phyloP scores from a whole-genome alignment of 2,329 filamentous ascomycete species.

The Rutstroemia sp. region DNA sequence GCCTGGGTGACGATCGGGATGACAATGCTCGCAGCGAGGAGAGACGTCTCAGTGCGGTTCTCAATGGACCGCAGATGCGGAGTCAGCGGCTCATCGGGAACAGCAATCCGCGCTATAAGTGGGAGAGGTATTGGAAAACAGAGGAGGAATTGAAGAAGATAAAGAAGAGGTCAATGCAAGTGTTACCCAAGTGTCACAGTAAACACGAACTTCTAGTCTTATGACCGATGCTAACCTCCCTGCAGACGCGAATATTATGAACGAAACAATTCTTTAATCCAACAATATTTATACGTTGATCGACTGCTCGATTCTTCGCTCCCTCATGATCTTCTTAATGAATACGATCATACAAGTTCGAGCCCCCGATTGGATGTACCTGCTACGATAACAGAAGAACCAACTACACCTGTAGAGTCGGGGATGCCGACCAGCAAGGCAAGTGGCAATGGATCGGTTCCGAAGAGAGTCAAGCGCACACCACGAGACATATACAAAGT shows the following conservation, averaged over 20 bases:
- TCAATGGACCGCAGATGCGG: constrained; percentile 65
- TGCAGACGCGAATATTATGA: constrained; percentile 74
- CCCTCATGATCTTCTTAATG: constrained; percentile 85
- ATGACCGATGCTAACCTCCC: constrained; percentile 14
- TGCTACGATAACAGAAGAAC: constrained; percentile 69
- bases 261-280: constrained; percentile 78
- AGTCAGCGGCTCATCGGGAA: constrained; percentile 84
- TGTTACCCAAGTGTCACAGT: neutral
- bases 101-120: constrained; percentile 72
- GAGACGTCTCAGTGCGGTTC: constrained; percentile 50
- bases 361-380: constrained; percentile 53
- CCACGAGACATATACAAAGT: constrained; percentile 77
- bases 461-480: constrained; percentile 63
- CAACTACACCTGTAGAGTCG: constrained; percentile 28
- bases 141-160: constrained; percentile 66
- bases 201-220: constrained; percentile 2
- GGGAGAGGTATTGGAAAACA: constrained; percentile 80
- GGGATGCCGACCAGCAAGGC: constrained; percentile 9
- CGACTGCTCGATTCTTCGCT: constrained; percentile 82
- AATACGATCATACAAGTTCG: constrained; percentile 56
- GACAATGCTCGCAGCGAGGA: constrained; percentile 38
- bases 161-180: constrained; percentile 42
- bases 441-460: constrained; percentile 29
- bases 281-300: constrained; percentile 92
- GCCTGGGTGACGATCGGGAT: constrained; percentile 14